Evolutionary conservation across 768 basidiomycete species (phyloP).

Genomic region (Strobilomyces dryophilus): DNA sequence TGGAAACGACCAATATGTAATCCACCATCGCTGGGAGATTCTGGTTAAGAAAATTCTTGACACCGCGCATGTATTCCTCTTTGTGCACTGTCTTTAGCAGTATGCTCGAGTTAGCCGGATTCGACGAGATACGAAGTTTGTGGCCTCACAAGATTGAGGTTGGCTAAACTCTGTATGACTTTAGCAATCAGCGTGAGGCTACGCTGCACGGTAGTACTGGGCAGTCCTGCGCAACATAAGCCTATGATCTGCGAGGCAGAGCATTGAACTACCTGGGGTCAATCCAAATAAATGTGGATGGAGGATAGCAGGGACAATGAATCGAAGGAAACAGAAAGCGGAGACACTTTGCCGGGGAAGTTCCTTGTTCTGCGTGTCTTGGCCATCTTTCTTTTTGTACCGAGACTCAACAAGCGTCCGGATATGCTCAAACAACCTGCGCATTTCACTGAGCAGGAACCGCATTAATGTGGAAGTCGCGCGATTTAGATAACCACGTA

Average conservation of each 20-base stretch:
- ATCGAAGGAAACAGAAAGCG: slow-evolving; percentile 85
- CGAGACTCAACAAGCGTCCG: slow-evolving; percentile 69
- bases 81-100: slow-evolving; percentile 53
- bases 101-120: slow-evolving; percentile 1
- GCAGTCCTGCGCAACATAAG: slow-evolving; percentile 50
- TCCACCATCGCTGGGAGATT: slow-evolving; percentile 71
- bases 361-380: slow-evolving; percentile 45
- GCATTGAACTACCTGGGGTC: slow-evolving; percentile 51
- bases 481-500: slow-evolving; percentile 35
- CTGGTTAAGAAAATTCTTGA: slow-evolving; percentile 67
- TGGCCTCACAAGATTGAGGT: slow-evolving; percentile 64
- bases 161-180: slow-evolving; percentile 86
- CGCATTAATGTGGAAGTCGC: slow-evolving; percentile 2
- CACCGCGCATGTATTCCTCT: slow-evolving; percentile 77
- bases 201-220: slow-evolving; percentile 62
- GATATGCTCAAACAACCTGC: slow-evolving; percentile 63
- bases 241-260: neutral
- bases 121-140: neutral
- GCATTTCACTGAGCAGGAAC: slow-evolving; percentile 55
- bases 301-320: slow-evolving; percentile 88
- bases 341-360: slow-evolving; percentile 81
- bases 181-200: slow-evolving; percentile 84
- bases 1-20: slow-evolving; percentile 71
- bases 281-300: slow-evolving; percentile 83
- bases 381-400: slow-evolving; percentile 41